phyloP scores from a whole-genome alignment of 805 yeast species.

The Myxozyma mucilagina region DNA sequence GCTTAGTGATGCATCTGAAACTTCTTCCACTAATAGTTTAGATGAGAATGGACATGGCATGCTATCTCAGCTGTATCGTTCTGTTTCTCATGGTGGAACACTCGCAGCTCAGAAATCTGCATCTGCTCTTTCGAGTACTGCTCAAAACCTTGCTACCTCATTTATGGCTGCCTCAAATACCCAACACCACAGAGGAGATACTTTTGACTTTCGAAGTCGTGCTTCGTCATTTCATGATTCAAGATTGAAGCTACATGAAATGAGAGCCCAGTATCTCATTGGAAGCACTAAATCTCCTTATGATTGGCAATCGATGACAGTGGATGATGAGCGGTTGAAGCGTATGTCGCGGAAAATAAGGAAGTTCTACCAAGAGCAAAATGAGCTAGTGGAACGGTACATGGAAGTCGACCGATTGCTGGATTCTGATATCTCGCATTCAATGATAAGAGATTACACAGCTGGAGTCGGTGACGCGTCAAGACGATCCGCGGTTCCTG shows the following conservation, averaged over 20 bases:
- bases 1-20: not conserved
- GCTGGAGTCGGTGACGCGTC: constrained; percentile 9
- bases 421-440: constrained; percentile 68
- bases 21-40: not conserved
- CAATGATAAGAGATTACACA: constrained; percentile 62
- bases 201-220: not conserved
- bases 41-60: not conserved
- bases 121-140: not conserved
- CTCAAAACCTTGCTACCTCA: constrained; percentile 15
- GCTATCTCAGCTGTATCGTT: constrained; percentile 13
- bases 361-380: constrained; percentile 58
- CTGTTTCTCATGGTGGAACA: constrained; percentile 10
- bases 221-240: not conserved
- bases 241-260: constrained; percentile 42
- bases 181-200: constrained; percentile 13
- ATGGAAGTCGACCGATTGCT: constrained; percentile 62
- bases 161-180: constrained; percentile 17
- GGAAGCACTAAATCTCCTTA: constrained; percentile 46
- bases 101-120: constrained; percentile 7
- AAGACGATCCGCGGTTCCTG: constrained; percentile 51
- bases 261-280: constrained; percentile 52
- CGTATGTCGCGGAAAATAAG: constrained; percentile 40
- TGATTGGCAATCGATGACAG: constrained; percentile 45
- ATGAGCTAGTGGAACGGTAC: constrained; percentile 57
- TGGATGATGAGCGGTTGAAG: constrained; percentile 35